Conservation (phyloP, 495 filamentous ascomycete genomes). For the Amphirosellinia nigrospora region DNA sequence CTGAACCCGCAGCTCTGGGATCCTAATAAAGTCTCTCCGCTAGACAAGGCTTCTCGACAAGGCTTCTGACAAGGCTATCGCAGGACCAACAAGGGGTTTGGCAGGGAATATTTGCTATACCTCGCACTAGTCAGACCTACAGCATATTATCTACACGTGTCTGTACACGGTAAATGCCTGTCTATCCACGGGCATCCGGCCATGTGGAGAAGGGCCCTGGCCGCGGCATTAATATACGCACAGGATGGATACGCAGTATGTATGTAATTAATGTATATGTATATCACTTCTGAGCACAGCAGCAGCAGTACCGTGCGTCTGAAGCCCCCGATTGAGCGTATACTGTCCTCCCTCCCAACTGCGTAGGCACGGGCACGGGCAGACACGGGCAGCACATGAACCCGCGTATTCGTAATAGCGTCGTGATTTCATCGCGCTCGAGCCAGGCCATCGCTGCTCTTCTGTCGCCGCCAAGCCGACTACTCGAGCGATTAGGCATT, state of each 20-base stretch:
- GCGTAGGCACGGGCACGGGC: background rate
- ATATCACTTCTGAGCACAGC: too few species aligned
- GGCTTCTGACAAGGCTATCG: constrained; percentile 14
- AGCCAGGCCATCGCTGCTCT: background rate
- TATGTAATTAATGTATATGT: too few species aligned
- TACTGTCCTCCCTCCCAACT: background rate
- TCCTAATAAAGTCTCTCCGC: constrained; percentile 7
- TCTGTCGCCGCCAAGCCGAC: constrained; percentile 2
- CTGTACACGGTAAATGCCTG: constrained; percentile 17
- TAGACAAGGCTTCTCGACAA: constrained; percentile 17
- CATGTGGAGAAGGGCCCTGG: background rate
- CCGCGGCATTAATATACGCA: background rate
- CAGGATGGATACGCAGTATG: too few species aligned
- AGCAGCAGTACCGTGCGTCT: background rate
- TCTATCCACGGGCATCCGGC: background rate
- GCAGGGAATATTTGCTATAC: constrained; percentile 15
- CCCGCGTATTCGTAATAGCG: constrained; percentile 15
- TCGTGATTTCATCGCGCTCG: background rate
- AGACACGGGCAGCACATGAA: background rate
- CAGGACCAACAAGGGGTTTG: background rate
- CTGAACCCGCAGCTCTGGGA: constrained; percentile 17
- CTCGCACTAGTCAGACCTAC: background rate
- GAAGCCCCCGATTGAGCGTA: background rate
- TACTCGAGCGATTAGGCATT: constrained; percentile 1
- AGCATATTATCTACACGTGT: background rate